phyloP scores from a whole-genome alignment of 2,329 filamentous ascomycete genomes.

The Fusarium avenaceum region DNA sequence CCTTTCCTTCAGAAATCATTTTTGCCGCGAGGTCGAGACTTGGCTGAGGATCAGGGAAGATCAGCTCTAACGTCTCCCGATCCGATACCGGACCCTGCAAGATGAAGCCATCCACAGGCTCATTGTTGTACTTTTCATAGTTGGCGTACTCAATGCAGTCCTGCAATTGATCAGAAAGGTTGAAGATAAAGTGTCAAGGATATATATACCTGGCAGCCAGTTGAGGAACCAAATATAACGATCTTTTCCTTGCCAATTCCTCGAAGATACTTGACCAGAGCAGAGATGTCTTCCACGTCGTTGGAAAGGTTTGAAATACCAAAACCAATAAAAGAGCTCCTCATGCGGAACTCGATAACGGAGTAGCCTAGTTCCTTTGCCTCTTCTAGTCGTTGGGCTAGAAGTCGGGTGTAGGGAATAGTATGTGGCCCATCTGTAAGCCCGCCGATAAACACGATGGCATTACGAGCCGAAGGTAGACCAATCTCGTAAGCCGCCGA shows the following conservation, averaged over 20 bases:
- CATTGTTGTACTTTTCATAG: constrained; percentile 57
- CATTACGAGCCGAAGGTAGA: constrained; percentile 62
- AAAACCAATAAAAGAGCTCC: constrained; percentile 67
- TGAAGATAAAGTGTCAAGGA: neutral
- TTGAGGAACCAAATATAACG: constrained; percentile 71
- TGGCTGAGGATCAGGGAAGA: constrained; percentile 62
- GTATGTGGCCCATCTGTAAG: constrained; percentile 78
- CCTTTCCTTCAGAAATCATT: constrained; percentile 68
- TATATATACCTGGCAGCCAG: constrained; percentile 65
- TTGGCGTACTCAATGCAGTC: constrained; percentile 69
- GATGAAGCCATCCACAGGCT: constrained; percentile 79
- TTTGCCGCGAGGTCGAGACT: constrained; percentile 64
- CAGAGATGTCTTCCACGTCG: constrained; percentile 67
- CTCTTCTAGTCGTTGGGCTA: constrained; percentile 61
- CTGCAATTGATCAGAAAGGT: constrained; percentile 50
- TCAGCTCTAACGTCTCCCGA: constrained; percentile 70
- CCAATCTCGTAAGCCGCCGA: constrained; percentile 65
- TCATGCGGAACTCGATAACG: constrained; percentile 69
- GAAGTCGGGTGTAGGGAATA: constrained; percentile 66
- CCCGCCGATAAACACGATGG: constrained; percentile 77
- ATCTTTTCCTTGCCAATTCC: constrained; percentile 64
- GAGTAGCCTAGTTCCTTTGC: constrained; percentile 61
- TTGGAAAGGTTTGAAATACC: constrained; percentile 64
- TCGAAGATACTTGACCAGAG: constrained; percentile 67
- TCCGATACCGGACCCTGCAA: constrained; percentile 86